These are phyloP conservation scores for Lactifluus subvellereus DNA, from an alignment of 768 basidiomycete species.

Conservation along the genomic window DNA sequence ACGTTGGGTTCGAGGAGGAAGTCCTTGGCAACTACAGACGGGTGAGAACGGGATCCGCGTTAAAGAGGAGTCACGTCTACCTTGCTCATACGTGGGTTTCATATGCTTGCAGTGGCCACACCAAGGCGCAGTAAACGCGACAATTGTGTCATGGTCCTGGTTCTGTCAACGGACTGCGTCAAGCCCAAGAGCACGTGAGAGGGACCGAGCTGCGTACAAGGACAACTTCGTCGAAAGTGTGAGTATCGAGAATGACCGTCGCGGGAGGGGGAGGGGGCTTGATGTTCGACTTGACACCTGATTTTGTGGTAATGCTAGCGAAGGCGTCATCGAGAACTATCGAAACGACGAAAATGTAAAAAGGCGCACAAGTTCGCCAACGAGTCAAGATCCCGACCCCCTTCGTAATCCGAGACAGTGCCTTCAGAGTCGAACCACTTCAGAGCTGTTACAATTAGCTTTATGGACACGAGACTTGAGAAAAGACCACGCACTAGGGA, in stretches of 20 bases:
- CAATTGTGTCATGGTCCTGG: slow-evolving; percentile 81
- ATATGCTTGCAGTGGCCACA: slow-evolving; percentile 93
- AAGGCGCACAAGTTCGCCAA: slow-evolving; percentile 64
- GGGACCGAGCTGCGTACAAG: slow-evolving; percentile 38
- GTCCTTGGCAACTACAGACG: slow-evolving; percentile 55
- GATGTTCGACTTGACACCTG: slow-evolving; percentile 82
- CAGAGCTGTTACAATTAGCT: slow-evolving; percentile 50
- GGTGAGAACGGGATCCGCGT: background rate
- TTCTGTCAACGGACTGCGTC: background rate
- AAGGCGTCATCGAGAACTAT: background rate
- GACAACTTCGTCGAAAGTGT: slow-evolving; percentile 73
- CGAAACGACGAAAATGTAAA: background rate
- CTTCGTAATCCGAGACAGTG: slow-evolving; percentile 57
- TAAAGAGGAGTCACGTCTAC: slow-evolving; percentile 30
- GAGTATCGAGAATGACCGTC: slow-evolving; percentile 57
- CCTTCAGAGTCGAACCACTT: slow-evolving; percentile 82
- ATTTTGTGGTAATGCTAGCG: slow-evolving; percentile 61
- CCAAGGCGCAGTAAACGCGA: slow-evolving; percentile 82
- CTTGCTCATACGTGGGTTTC: slow-evolving; percentile 83
- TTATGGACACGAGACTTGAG: slow-evolving; percentile 3
- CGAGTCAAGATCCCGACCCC: slow-evolving; percentile 75
- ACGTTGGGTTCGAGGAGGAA: slow-evolving; percentile 78
- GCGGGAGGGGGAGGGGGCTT: slow-evolving; percentile 77
- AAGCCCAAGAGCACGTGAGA: background rate
- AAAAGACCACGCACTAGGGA: slow-evolving; percentile 61